Evolutionary conservation across 1,139 yeast genomes (phyloP).

Genomic region (Candida glucosophila): DNA sequence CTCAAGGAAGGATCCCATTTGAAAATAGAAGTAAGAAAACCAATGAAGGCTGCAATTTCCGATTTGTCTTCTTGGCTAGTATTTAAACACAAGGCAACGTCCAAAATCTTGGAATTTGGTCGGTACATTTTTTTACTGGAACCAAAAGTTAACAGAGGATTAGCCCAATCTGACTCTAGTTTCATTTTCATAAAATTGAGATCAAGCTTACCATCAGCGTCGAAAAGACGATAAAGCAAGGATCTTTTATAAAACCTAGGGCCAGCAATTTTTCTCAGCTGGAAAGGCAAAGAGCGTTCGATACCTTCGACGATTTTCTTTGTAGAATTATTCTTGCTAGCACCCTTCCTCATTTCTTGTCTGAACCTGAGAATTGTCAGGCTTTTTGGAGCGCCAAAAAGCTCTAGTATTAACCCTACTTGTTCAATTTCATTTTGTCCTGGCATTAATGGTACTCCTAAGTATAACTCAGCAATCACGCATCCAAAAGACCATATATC

Average conservation of each 20-base stretch:
- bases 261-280: slow-evolving; percentile 4
- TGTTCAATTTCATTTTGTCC: slow-evolving; percentile 67
- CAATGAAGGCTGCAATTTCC: slow-evolving; percentile 11
- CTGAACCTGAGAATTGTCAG: slow-evolving; percentile 17
- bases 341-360: slow-evolving; percentile 11
- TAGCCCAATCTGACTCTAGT: slow-evolving; percentile 6
- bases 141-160: slow-evolving; percentile 7
- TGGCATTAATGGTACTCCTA: slow-evolving; percentile 63
- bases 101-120: slow-evolving; percentile 27
- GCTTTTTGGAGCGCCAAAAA: slow-evolving; percentile 54
- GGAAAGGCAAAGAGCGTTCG: slow-evolving; percentile 5
- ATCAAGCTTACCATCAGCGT: slow-evolving; percentile 29
- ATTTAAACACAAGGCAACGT: slow-evolving; percentile 32
- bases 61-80: slow-evolving; percentile 16
- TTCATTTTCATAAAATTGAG: slow-evolving; percentile 21
- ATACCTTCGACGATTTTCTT: slow-evolving; percentile 9
- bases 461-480: slow-evolving; percentile 54
- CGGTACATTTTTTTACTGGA: slow-evolving; percentile 17
- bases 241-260: slow-evolving; percentile 20
- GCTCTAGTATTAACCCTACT: slow-evolving; percentile 47
- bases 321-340: slow-evolving; percentile 3
- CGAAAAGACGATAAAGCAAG: slow-evolving; percentile 30
- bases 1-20: slow-evolving; percentile 51
- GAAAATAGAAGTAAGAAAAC: slow-evolving; percentile 33
- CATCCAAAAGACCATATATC: slow-evolving; percentile 81